Base-by-base conservation (phyloP, 2,329 filamentous ascomycete genomes). In the Dactylonectria macrodidyma region DNA sequence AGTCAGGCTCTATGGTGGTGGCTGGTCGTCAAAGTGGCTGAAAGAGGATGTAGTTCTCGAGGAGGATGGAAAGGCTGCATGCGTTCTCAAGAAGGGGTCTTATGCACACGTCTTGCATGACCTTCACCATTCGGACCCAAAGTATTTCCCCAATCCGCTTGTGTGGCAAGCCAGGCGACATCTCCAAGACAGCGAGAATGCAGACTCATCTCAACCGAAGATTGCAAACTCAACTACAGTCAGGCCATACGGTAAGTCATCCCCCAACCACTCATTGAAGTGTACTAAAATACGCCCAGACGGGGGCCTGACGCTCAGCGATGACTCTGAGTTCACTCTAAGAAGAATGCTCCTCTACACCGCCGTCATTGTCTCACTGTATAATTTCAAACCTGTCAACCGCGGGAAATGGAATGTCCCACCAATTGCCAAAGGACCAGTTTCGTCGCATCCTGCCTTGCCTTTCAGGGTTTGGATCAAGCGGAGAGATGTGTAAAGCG, bases 141-240 rank as follows among this genome's bases (percentile, higher is more conserved):
- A 68, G 9, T 69, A 69, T 44, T 83, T 79, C 34, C 72, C 78
- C 5, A 76, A 80, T 9, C 77, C 81, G 1, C 67, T 69, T 0
- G 77, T 81, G n/a, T 84, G 81, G 80, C 76, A 77, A 9, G 73
- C 74, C 8, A 73, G 76, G 9, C 73, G 82, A 19, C 81, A 82
- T 59, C 52, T 83, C 6, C 75, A 74, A 8, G 76, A 78, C 19
- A 50, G 24, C 1, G 62, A 71, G 10, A 76, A 75, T 26, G 67
- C 75, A 19, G 71, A 76, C 16, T 79, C 75, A 0, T 63, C 65
- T 12, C 75, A 75, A 57, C 50, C 64, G 5, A 57, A 71, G 2
- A 63, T 62, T 11, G 70, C 72, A 1, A 71, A 78, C 6, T 62
- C 76, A 57, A 76, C 76, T 10, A 77, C 76, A 0, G 57, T 83